A percentile compares a stretch with the other conserved stretches of the same genome.
Conservation (phyloP, 352 stramenopile genomes). For the Elongisporangium senticosum region DNA sequence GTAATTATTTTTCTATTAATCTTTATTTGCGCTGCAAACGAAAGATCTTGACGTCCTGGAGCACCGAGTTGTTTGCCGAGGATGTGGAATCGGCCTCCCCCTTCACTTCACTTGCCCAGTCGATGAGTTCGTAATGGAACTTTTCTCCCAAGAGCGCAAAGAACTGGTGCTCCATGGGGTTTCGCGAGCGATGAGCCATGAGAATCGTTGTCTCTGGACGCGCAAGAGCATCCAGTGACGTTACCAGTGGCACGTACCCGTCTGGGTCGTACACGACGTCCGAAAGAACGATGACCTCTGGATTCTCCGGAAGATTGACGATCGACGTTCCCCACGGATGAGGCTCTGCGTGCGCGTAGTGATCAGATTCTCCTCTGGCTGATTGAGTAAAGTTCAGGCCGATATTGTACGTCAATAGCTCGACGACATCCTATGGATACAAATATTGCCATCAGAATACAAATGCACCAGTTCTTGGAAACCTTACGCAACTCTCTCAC, state of each 20-base stretch:
- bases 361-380: conserved; percentile 1
- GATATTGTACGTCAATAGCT: conserved; percentile 77
- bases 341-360: conserved; percentile 17
- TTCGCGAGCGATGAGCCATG: conserved; percentile 73
- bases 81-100: not conserved
- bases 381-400: conserved; percentile 41
- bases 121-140: conserved; percentile 41
- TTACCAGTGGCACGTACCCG: conserved; percentile 60
- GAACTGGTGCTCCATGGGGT: conserved; percentile 79
- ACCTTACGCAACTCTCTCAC: conserved; percentile 11
- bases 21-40: not conserved
- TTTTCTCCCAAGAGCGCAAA: conserved; percentile 48
- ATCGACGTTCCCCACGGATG: conserved; percentile 57
- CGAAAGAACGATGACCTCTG: conserved; percentile 68
- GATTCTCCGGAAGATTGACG: conserved; percentile 24
- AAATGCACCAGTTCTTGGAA: conserved; percentile 8
- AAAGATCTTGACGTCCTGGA: conserved; percentile 49
- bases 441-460: conserved; percentile 10
- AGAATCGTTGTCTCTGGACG: conserved; percentile 38
- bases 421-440: conserved; percentile 45
- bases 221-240: conserved; percentile 42
- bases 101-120: conserved; percentile 25
- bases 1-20: not conserved
- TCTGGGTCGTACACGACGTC: conserved; percentile 81
- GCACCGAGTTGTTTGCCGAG: conserved; percentile 14